Base-by-base conservation (phyloP, 73 alveolate species). In the Diophrys appendiculata region DNA sequence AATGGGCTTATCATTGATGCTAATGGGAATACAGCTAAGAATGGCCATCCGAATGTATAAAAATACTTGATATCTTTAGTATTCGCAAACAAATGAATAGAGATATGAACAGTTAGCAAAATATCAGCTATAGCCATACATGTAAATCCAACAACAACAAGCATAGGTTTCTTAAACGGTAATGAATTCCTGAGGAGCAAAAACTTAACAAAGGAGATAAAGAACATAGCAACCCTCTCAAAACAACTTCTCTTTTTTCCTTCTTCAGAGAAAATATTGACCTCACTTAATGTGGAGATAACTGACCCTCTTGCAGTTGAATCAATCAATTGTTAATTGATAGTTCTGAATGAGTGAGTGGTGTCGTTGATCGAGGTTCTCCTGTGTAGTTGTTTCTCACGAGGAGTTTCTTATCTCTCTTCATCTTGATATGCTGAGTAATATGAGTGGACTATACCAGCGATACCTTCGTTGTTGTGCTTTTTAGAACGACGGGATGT, bases 161-260 rank as follows among this genome's bases (percentile, higher is more conserved):
- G 65, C 78, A 70, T 31, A 8, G 78, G 78, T 13, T 70, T n/a
- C 8, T 27, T 29, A 24, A 67, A 67, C 31, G 78, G 78, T 29
- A 70, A 30, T 13, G 68, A 33, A 34, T 33, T 29, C 11, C 78
- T 29, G 34, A 70, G 18, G 29, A 70, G 34, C 1, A 33, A 33
- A 29, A 70, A 24, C 33, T 70, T 70, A 67, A 23, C n/a, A 22
- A 70, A 33, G 0, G 68, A 30, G 0, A 70, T 35, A 30, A 70
- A 31, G 67, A 33, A 70, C n/a, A 70, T 70, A 29, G 31, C n/a
- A 18, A 70, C 29, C 22, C 78, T 29, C 31, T 33, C 31, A 2
- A 64, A 70, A n/a, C 54, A 70, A 67, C 34, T 67, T 70, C 78
- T 70, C n/a, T 67, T 67, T 13, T 70, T 64, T 33, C 78, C 23